These are phyloP conservation scores for Austroboletus novae-zelandiae DNA, from an alignment of 1,284 basidiomycete genomes.

Conservation along the genomic window DNA sequence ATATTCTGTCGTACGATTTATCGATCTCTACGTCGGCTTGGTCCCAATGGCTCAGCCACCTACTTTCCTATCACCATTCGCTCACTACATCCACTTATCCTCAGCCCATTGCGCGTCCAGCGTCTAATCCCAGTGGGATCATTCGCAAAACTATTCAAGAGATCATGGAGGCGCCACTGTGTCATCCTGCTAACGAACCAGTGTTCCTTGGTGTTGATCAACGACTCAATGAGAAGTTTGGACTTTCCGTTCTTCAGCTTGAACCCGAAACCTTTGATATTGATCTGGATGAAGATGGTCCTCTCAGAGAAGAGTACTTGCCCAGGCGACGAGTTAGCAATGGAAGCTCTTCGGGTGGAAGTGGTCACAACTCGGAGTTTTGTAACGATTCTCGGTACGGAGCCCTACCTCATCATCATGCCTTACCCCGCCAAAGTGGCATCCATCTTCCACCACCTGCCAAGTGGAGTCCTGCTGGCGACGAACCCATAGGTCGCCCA, in stretches of 20 bases:
- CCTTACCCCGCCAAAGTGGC: slow-evolving; percentile 26
- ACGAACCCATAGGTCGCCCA: slow-evolving; percentile 64
- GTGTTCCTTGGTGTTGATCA: slow-evolving; percentile 70
- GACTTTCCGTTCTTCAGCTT: slow-evolving; percentile 38
- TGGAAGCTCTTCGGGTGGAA: slow-evolving; percentile 6
- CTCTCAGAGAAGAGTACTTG: slow-evolving; percentile 74
- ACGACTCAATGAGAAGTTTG: slow-evolving; percentile 49
- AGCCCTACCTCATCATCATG: slow-evolving; percentile 16
- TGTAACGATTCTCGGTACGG: slow-evolving; percentile 1
- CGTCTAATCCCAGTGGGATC: slow-evolving; percentile 62
- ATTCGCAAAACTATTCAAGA: slow-evolving; percentile 69
- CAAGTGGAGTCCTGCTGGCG: slow-evolving; percentile 74
- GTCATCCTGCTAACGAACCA: slow-evolving; percentile 47
- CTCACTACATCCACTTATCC: slow-evolving; percentile 55
- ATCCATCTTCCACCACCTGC: slow-evolving; percentile 66
- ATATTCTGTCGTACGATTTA: slow-evolving; percentile 66
- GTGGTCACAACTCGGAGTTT: slow-evolving; percentile 3
- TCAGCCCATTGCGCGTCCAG: slow-evolving; percentile 78
- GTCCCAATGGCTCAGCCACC: slow-evolving; percentile 65
- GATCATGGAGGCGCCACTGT: slow-evolving; percentile 49
- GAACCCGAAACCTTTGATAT: slow-evolving; percentile 58
- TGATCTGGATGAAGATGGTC: slow-evolving; percentile 77
- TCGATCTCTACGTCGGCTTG: slow-evolving; percentile 62
- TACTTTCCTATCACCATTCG: slow-evolving; percentile 62
- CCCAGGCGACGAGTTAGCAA: slow-evolving; percentile 56